Base-by-base conservation (phyloP, 1,139 yeast genomes). In the Fermentozyma sake region DNA sequence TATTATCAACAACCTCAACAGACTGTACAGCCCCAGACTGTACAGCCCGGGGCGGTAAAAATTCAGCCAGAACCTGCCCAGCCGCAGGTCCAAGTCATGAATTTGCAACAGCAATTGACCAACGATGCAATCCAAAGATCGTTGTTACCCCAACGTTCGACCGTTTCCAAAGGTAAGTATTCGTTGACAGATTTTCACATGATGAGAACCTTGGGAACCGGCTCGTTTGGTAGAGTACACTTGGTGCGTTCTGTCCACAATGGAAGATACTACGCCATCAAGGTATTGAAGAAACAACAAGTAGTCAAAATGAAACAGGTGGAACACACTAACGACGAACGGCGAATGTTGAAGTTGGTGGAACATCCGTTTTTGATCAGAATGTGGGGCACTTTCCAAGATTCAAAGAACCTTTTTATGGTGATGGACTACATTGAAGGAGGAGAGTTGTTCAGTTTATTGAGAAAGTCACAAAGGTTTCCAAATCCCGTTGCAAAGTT, bases 351-450 rank as follows among this genome's bases (percentile, higher is more conserved):
- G 35, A 69, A 73, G 34, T 54, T 72, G 35, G 73, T 73, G 10
- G 74, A 72, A 35, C 79, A 74, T 43, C 79, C 80, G 6, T 74
- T 73, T 37, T 62, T 74, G 35, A 73, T 72, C 30, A 53, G 79
- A 41, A 72, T 74, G 79, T 74, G 80, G 80, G 80, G 80, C 7
- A 74, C 80, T 2, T 74, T 68, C 44, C 79, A 74, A 49, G 80
- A 74, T 46, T 56, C 71, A 28, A 66, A 63, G 37, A 70, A 71
- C 36, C 58, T 74, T 31, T 74, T 73, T 44, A 72, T 74, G 75
- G 70, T 74, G 10, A 74, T 74, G 79, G 80, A 74, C 45, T 74
- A 72, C 46, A 72, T 74, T 35, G 80, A 74, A 51, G 80, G 80
- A 29, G 80, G 80, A 21, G 80, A 74, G 43, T 55, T 74, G 26